These are phyloP conservation scores for Chaetomium globosum DNA, from an alignment of 2,329 filamentous ascomycete species.

Conservation along the genomic window DNA sequence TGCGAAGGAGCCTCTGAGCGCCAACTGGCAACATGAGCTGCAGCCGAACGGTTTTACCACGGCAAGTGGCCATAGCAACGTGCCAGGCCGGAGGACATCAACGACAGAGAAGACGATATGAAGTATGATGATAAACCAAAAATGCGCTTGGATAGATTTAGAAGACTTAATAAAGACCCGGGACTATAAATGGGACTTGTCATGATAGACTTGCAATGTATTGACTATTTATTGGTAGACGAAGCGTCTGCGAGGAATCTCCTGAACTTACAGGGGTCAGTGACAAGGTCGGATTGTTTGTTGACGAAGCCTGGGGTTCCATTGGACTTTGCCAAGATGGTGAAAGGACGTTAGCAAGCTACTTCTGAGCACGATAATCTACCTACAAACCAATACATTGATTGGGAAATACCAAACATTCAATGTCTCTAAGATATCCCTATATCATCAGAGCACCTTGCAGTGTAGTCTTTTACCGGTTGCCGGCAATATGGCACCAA, in stretches of 20 bases:
- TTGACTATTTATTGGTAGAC: not conserved
- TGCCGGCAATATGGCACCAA: not conserved
- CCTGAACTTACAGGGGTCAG: not conserved
- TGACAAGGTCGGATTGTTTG: not conserved
- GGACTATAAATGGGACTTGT: not conserved
- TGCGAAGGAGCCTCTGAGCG: conserved; percentile 40
- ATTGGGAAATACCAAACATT: not conserved
- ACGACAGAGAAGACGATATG: conserved; percentile 32
- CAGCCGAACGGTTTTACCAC: conserved; percentile 27
- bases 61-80: conserved; percentile 22
- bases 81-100: conserved; percentile 31
- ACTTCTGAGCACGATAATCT: conserved; percentile 31
- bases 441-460: not conserved
- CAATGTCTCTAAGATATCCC: not conserved
- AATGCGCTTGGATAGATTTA: conserved; percentile 21
- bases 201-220: not conserved
- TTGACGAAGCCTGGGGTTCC: conserved; percentile 4
- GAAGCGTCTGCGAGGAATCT: not conserved
- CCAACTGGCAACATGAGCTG: conserved; percentile 26
- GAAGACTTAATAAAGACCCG: conserved; percentile 16
- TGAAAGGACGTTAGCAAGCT: conserved; percentile 38
- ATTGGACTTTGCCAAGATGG: conserved; percentile 30
- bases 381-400: not conserved
- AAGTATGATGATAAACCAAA: conserved; percentile 19
- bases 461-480: not conserved